A percentile compares a stretch with the other conserved stretches of the same genome.
Conservation (phyloP, 2,329 filamentous ascomycete species). For the Colletotrichum ledebouriae region DNA sequence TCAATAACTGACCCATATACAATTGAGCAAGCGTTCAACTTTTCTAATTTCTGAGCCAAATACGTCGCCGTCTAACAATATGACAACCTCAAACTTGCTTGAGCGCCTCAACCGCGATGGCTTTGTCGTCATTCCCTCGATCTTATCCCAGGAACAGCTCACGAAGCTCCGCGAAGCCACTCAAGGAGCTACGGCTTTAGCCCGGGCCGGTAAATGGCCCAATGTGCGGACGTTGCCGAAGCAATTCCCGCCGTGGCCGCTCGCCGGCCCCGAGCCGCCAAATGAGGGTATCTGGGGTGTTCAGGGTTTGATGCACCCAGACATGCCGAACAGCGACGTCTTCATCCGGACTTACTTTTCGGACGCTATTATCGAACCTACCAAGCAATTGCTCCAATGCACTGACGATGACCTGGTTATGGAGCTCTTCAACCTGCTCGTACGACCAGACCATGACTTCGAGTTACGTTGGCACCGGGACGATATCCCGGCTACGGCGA, state of each 20-base stretch:
- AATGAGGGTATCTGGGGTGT: conserved; percentile 86
- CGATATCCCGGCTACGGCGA: conserved; percentile 78
- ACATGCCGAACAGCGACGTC: conserved; percentile 69
- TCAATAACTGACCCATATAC: no score
- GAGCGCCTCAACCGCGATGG: conserved; percentile 76
- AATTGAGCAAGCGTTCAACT: not conserved
- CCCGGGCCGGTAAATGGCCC: conserved; percentile 81
- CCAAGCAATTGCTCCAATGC: conserved; percentile 72
- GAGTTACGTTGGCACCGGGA: conserved; percentile 88
- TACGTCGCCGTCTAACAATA: not conserved
- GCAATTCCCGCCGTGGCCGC: conserved; percentile 87
- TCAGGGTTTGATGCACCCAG: conserved; percentile 85
- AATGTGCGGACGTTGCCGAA: conserved; percentile 87
- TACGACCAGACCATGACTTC: conserved; percentile 79
- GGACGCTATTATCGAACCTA: conserved; percentile 71
- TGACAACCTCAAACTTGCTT: conserved; percentile 51
- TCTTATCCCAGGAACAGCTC: conserved; percentile 71
- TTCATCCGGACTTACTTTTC: conserved; percentile 83
- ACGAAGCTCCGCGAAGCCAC: conserved; percentile 71
- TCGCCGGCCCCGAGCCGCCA: conserved; percentile 59
- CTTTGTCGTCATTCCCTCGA: conserved; percentile 78
- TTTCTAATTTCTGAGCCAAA: not conserved
- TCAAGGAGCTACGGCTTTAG: conserved; percentile 67
- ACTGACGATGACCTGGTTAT: conserved; percentile 78
- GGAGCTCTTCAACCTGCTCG: conserved; percentile 90